Base-by-base conservation (phyloP, 2,329 filamentous ascomycete species). In the Clonostachys rhizophaga region DNA sequence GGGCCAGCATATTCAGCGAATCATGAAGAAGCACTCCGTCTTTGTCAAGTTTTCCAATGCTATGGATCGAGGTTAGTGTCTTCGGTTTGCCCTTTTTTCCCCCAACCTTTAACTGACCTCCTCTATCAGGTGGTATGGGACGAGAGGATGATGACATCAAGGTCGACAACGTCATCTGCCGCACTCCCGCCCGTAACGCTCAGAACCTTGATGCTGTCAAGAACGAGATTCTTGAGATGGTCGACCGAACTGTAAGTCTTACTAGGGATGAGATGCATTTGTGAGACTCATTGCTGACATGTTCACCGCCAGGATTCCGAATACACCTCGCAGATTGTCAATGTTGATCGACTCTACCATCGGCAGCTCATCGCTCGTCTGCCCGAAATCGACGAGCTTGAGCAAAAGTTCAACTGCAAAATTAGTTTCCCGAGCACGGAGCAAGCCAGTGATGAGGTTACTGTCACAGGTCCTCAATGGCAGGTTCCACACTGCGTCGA, bases 11-110 rank as follows among this genome's bases (percentile, higher is more conserved):
- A 99, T 99, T 56, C 94, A 99, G 68, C 89, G 92, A 47, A 97
- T 99, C 72, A 99, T 99, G 94, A 97, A 99, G 76, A 97, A 97
- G 71, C 95, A 99, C 69, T 97, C 94, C 0, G 94, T 99, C 56
- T 99, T 99, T 59, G 94, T 99, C 72, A 99, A 99, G 65, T 99
- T 99, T 62, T 96, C 91, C 54, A 99, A 99, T 58, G 94, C 94
- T 14, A 97, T 97, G 91, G 94, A 99, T 63, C 86, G 94, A 62
- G 94, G 90, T 72, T 49, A 46, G 44, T 16, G 36, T 18, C 24
- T 30, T 30, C 2, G 3, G 24, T 30, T 30, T 30, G 24, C 24
- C 8, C 24, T 30, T 30, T 9, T 30, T 30, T 30, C 8, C 16
- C 16, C 16, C 24, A 30, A 30, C 3, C 24, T 10, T 30, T 30